Evolutionary conservation across 768 basidiomycete species (phyloP), one percentile per base, ranked within the genome.

Genomic region (Glaciozyma martinii): DNA sequence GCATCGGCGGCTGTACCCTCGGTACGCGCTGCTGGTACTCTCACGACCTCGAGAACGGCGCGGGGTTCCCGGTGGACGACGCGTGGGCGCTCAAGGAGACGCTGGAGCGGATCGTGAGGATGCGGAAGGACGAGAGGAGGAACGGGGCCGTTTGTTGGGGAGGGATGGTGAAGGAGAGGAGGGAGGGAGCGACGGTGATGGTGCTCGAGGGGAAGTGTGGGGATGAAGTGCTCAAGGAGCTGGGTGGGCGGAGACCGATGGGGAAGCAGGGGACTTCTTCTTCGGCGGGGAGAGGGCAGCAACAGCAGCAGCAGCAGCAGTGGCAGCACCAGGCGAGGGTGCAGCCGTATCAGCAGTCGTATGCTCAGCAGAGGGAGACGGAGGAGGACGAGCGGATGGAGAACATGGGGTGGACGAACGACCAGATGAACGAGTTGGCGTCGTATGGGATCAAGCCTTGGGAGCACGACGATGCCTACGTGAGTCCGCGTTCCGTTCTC

Each of bases 41-140:
- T 25, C 50, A 52, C 27, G 50, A 52, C 10, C 29, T 52, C 25
- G 50, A 52, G 50, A 52, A 52, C 27, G 50, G 50, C 12, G 50
- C 27, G 4, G 50, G 19, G 12, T 52, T 52, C 50, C 50, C 50
- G 12, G 50, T 52, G 5, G 50, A 52, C 50, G 50, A 52, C 8
- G 25, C 27, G 1, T 52, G 50, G 50, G 50, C 50, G 27, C 25
- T 52, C 13, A 52, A 52, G 50, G 50, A 52, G 8, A 30, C 30
- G 25, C 27, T 52, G 50, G 50, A 52, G 50, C 27, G 27, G 50
- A n/a, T 52, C 23, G 30, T 52, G 13, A 52, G 50, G 50, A 52
- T 52, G 50, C 50, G 50, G 25, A 52, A 52, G 50, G 50, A 52
- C 27, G 50, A 52, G 50, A 25, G 50, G 6, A 52, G 50, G 50